These are phyloP conservation scores for Paxillus rubicundulus DNA, from an alignment of 768 basidiomycete species.

Conservation along the genomic window DNA sequence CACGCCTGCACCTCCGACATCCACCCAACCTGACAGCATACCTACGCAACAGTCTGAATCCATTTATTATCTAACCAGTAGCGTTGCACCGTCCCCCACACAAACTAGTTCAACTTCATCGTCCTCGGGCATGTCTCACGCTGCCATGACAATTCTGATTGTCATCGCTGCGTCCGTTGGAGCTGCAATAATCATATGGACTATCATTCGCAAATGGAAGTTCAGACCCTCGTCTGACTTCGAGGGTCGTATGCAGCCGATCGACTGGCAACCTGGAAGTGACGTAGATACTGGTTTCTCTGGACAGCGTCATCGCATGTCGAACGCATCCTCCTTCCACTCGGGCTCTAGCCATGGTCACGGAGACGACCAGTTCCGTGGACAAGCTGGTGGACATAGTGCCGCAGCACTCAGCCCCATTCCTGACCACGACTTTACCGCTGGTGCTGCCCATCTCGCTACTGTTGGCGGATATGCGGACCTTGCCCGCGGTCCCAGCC, in stretches of 20 bases:
- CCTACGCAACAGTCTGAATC: constrained; percentile 49
- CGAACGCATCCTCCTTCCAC: constrained; percentile 69
- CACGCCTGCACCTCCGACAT: constrained; percentile 7
- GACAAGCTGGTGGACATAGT: constrained; percentile 31
- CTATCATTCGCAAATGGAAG: constrained; percentile 90
- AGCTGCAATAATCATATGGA: constrained; percentile 75
- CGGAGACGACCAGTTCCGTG: constrained; percentile 34
- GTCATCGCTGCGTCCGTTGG: constrained; percentile 67
- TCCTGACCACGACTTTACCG: constrained; percentile 77
- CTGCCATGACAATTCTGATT: constrained; percentile 61
- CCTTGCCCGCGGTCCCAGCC: constrained; percentile 71
- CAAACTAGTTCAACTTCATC: constrained; percentile 16
- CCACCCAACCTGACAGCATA: constrained; percentile 21
- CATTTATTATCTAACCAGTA: constrained; percentile 38
- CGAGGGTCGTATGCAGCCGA: constrained; percentile 81
- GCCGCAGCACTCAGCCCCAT: constrained; percentile 40
- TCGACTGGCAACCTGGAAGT: constrained; percentile 77
- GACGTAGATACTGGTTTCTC: constrained; percentile 46
- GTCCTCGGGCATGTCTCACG: constrained; percentile 40
- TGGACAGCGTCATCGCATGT: constrained; percentile 47
- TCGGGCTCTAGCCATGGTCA: constrained; percentile 42
- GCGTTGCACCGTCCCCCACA: constrained; percentile 19
- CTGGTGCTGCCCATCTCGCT: constrained; percentile 52
- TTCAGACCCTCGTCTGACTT: constrained; percentile 77
- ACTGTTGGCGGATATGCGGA: constrained; percentile 83